Conservation (phyloP, 345 rosid species). For the Luvunga scandens region DNA sequence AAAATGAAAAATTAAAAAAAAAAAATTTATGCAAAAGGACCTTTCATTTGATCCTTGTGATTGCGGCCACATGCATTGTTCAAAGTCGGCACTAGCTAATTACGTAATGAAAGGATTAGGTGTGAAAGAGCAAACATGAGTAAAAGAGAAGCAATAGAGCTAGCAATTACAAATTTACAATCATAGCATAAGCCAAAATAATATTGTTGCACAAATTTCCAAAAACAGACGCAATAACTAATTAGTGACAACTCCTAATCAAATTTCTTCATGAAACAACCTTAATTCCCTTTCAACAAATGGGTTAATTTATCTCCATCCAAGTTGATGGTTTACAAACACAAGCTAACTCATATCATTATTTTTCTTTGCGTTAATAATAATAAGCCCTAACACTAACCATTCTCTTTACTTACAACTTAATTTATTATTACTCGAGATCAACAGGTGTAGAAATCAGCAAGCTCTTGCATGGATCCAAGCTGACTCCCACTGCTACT, state of each 20-base stretch:
- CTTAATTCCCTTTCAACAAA: conserved; percentile 1
- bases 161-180: too few relatives aligned
- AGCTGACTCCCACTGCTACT: conserved; percentile 38
- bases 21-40: background rate
- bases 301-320: conserved; percentile 21
- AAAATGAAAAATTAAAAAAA: background rate
- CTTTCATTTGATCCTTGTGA: background rate
- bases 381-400: too few relatives aligned
- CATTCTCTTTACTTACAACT: too few relatives aligned
- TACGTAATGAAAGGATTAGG: background rate
- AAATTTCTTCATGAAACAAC: background rate
- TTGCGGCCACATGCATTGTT: background rate
- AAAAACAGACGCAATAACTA: too few relatives aligned
- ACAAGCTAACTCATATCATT: background rate
- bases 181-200: background rate
- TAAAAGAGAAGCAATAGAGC: background rate
- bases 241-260: background rate
- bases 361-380: background rate
- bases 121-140: background rate
- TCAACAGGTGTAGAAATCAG: conserved; percentile 63
- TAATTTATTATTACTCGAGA: background rate
- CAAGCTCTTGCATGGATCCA: conserved; percentile 73
- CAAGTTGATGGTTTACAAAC: background rate
- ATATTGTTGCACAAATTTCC: background rate
- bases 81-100: background rate